Base-by-base conservation (phyloP, 2,329 filamentous ascomycete genomes). In the Penicillium nordicum region DNA sequence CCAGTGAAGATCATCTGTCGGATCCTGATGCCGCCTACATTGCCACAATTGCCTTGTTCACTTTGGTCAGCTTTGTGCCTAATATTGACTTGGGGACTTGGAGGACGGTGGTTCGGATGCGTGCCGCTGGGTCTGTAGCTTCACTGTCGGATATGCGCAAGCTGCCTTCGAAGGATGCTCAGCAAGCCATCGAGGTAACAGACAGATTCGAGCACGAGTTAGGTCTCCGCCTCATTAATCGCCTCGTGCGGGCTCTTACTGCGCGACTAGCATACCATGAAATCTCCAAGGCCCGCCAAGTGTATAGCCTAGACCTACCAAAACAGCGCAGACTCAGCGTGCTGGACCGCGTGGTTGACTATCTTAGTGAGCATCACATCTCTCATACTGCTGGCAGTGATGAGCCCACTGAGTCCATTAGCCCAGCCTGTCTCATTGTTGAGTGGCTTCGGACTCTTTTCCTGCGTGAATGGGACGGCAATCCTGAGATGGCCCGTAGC, bases 391-490 rank as follows among this genome's bases (percentile, higher is more conserved):
- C 61, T 21, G 53, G 44, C n/a, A 44, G 40, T 21, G 32, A 58
- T 8, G 51, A 60, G 9, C 14, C 58, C 16, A 34, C 44, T 25
- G 63, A 62, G n/a, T 57, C 60, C 8, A 63, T 68, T 16, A 67
- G 64, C 32, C 61, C 69, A 5, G 61, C 71, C 9, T 69, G 71
- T 14, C 59, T 78, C 14, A 71, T 76, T 29, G 65, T 76, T 21
- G 76, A 78, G 57, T 78, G 75, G 75, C 66, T 79, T 32, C 70
- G 88, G 57, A 86, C 87, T 0, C 81, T 94, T 1, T 83, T 96
- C 67, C 75, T 95, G 43, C 84, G 86, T 53, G 85, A 90, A 59
- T 97, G 92, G 92, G 83, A 93, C 67, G 89, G 90, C 0, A 84
- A 84, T 53, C 82, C 89, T 1, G 82, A 87, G 42, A 82, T 96